Conservation (phyloP, 2,329 filamentous ascomycete species). For the Microdochium trichocladiopsis region DNA sequence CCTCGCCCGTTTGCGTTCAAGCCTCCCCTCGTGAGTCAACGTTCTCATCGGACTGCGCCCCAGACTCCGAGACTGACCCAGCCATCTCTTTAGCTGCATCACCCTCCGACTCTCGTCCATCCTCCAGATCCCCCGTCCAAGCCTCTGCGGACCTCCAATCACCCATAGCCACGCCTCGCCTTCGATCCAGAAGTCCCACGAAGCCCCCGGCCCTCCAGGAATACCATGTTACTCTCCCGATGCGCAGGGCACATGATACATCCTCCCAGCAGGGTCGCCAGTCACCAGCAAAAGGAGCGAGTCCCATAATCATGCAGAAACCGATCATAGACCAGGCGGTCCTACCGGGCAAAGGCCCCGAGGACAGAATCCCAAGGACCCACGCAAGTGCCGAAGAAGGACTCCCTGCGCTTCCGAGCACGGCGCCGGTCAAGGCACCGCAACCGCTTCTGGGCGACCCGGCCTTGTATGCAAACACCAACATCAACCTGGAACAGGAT, state of each 20-base stretch:
- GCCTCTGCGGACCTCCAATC: constrained; percentile 45
- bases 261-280: constrained; percentile 21
- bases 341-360: constrained; percentile 11
- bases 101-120: constrained; percentile 39
- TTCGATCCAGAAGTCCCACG: constrained; percentile 45
- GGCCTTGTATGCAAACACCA: constrained; percentile 58
- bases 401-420: constrained; percentile 28
- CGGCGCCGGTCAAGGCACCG: constrained; percentile 32
- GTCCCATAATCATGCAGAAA: constrained; percentile 29
- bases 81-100: constrained; percentile 35
- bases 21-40: constrained; percentile 51
- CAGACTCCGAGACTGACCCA: constrained; percentile 11
- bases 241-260: constrained; percentile 33
- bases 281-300: constrained; percentile 27
- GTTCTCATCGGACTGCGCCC: not conserved
- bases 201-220: constrained; percentile 34
- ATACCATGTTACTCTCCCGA: constrained; percentile 30
- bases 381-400: constrained; percentile 15
- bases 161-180: constrained; percentile 39
- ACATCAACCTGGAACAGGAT: constrained; percentile 52
- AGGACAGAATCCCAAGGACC: constrained; percentile 20
- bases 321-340: constrained; percentile 40
- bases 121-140: constrained; percentile 49
- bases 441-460: constrained; percentile 57
- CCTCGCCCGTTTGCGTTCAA: constrained; percentile 53